phyloP scores from a whole-genome alignment of 2,329 filamentous ascomycete genomes.

The Botrytis fragariae region DNA sequence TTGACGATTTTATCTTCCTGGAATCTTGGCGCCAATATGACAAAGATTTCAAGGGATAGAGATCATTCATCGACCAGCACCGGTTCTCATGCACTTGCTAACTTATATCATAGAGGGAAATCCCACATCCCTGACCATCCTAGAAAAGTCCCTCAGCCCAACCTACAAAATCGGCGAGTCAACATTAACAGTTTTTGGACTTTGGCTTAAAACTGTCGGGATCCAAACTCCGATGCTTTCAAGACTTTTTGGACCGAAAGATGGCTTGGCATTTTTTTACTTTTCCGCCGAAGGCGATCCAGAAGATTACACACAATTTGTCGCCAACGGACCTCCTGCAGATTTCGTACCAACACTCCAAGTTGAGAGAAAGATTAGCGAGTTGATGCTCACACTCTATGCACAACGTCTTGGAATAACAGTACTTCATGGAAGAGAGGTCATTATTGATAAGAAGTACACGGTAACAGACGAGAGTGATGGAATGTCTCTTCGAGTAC shows the following conservation, averaged over 20 bases:
- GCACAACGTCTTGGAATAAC: slow-evolving; percentile 33
- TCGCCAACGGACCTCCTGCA: slow-evolving; percentile 28
- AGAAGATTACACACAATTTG: slow-evolving; percentile 25
- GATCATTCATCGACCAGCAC: background rate
- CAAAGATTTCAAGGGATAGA: background rate
- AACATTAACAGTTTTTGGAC: slow-evolving; percentile 30
- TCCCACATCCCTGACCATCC: slow-evolving; percentile 22
- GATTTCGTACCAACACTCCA: slow-evolving; percentile 29
- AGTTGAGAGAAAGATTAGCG: slow-evolving; percentile 34
- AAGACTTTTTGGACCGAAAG: slow-evolving; percentile 34
- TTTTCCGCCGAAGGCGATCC: slow-evolving; percentile 24
- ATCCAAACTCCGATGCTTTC: slow-evolving; percentile 25
- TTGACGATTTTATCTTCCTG: background rate
- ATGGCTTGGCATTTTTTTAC: slow-evolving; percentile 35
- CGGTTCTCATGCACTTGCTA: background rate
- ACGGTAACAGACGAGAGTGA: background rate
- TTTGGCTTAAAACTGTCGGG: slow-evolving; percentile 29
- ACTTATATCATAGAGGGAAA: background rate
- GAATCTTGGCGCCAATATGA: background rate
- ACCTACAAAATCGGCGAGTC: slow-evolving; percentile 35
- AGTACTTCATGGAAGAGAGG: slow-evolving; percentile 31
- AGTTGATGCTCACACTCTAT: slow-evolving; percentile 34
- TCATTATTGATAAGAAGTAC: slow-evolving; percentile 5
- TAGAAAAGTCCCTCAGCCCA: slow-evolving; percentile 30
- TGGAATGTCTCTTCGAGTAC: slow-evolving; percentile 7